Evolutionary conservation across 2,329 filamentous ascomycete genomes (phyloP).

Genomic region (Fusarium haematococcum): DNA sequence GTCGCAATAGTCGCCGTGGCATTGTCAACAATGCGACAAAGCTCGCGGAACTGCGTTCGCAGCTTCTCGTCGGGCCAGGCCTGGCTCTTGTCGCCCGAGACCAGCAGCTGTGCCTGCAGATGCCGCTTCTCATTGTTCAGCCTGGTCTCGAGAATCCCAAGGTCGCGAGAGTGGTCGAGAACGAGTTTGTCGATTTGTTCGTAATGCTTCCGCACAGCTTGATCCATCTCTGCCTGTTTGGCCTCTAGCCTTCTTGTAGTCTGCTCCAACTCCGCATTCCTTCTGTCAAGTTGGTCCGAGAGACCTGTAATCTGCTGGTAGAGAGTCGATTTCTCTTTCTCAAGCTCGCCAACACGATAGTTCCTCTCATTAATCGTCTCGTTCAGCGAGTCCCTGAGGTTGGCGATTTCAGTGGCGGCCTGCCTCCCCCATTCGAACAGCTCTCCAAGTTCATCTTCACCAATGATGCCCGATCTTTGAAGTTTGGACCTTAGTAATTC

Average conservation of each 20-base stretch:
- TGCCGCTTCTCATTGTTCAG: background rate
- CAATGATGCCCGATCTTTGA: background rate
- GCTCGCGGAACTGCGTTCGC: background rate
- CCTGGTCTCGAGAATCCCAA: background rate
- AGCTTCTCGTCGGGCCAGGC: constrained; percentile 3
- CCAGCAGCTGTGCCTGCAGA: background rate
- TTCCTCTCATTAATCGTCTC: background rate
- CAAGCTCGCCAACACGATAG: background rate
- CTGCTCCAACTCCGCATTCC: background rate
- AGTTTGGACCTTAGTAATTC: background rate
- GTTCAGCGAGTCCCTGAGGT: background rate
- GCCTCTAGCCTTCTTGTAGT: background rate
- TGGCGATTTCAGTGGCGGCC: background rate
- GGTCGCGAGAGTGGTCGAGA: background rate
- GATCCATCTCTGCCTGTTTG: background rate
- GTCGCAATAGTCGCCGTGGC: background rate
- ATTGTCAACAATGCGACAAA: background rate
- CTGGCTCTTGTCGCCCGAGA: background rate
- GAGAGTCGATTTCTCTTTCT: background rate
- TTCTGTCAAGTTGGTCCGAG: background rate
- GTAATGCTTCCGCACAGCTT: background rate
- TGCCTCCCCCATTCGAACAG: background rate
- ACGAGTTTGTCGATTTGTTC: background rate
- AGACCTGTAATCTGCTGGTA: background rate
- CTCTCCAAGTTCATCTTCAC: background rate